These are phyloP conservation scores for Ophiostoma montium DNA, from an alignment of 2,329 filamentous ascomycete genomes.

Conservation along the genomic window DNA sequence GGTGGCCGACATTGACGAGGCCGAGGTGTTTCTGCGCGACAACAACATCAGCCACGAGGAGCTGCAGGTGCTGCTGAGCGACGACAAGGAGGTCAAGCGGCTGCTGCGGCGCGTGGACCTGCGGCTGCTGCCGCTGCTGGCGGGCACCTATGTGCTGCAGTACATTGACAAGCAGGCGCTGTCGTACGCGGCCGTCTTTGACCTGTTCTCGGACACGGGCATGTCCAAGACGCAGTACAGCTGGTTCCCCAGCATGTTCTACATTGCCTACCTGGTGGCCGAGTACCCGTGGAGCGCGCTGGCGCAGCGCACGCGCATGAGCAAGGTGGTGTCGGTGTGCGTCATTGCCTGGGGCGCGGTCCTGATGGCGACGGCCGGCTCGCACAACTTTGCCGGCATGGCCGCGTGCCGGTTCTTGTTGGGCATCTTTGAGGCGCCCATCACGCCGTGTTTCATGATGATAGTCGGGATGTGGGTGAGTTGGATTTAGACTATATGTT, in stretches of 20 bases:
- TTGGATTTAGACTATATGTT: no score
- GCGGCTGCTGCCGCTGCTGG: conserved; percentile 1
- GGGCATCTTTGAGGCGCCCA: conserved; percentile 41
- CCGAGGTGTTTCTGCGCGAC: conserved; percentile 1
- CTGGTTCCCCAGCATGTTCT: conserved; percentile 9
- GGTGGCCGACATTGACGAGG: not conserved
- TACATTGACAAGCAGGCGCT: conserved; percentile 4
- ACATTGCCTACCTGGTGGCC: conserved; percentile 10
- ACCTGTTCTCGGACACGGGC: not conserved
- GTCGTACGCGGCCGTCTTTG: conserved; percentile 2
- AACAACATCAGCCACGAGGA: conserved; percentile 2
- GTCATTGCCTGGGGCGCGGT: conserved; percentile 29
- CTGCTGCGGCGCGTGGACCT: not conserved
- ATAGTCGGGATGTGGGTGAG: conserved; percentile 40
- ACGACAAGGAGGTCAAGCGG: conserved; percentile 1
- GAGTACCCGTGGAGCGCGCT: conserved; percentile 8
- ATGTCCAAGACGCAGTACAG: conserved; percentile 4
- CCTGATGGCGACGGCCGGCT: conserved; percentile 33
- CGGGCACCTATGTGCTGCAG: not conserved
- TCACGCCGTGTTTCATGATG: conserved; percentile 43
- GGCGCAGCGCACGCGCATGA: conserved; percentile 6
- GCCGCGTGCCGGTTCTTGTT: conserved; percentile 42
- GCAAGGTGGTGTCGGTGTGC: conserved; percentile 9
- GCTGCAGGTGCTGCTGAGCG: not conserved
- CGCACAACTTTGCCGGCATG: conserved; percentile 38